phyloP scores from a whole-genome alignment of 2,329 filamentous ascomycete species.

The Monosporascus ibericus region DNA sequence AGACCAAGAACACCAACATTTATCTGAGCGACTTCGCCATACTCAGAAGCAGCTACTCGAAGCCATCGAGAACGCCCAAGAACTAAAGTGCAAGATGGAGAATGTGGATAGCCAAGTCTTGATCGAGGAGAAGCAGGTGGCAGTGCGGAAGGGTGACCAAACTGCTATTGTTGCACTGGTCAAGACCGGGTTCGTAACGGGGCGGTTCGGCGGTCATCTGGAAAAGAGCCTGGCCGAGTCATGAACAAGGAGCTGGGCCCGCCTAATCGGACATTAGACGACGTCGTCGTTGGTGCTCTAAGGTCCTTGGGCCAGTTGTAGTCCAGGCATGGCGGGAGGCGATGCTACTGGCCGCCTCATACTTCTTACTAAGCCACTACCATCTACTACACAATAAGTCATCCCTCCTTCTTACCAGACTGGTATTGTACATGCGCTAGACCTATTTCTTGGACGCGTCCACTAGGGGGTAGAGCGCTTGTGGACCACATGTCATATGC shows the following conservation, averaged over 20 bases:
- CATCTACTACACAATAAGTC: too few relatives aligned
- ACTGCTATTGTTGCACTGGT: constrained; percentile 22
- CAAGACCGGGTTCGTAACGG: constrained; percentile 26
- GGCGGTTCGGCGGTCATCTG: constrained; percentile 25
- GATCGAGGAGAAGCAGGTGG: constrained; percentile 23
- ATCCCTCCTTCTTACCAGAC: too few relatives aligned
- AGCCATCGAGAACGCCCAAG: constrained; percentile 42
- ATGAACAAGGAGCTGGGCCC: constrained; percentile 25
- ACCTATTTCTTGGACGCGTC: too few relatives aligned
- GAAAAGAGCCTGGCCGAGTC: constrained; percentile 26
- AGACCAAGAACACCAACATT: constrained; percentile 27
- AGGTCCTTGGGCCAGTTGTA: constrained; percentile 1
- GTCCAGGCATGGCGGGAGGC: too few relatives aligned
- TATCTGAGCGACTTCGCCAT: constrained; percentile 28
- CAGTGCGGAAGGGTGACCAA: constrained; percentile 15
- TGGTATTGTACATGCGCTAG: too few relatives aligned
- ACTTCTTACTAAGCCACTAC: too few relatives aligned
- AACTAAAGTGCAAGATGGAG: constrained; percentile 30
- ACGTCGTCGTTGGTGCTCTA: constrained; percentile 15
- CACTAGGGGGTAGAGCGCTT: too few relatives aligned
- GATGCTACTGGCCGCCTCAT: too few relatives aligned
- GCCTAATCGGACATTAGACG: constrained; percentile 18
- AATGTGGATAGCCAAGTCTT: constrained; percentile 19
- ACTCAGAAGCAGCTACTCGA: constrained; percentile 32
- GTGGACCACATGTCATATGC: too few relatives aligned